phyloP scores from a whole-genome alignment of 306 rosid species.

The Sphenostylis stenocarpa region DNA sequence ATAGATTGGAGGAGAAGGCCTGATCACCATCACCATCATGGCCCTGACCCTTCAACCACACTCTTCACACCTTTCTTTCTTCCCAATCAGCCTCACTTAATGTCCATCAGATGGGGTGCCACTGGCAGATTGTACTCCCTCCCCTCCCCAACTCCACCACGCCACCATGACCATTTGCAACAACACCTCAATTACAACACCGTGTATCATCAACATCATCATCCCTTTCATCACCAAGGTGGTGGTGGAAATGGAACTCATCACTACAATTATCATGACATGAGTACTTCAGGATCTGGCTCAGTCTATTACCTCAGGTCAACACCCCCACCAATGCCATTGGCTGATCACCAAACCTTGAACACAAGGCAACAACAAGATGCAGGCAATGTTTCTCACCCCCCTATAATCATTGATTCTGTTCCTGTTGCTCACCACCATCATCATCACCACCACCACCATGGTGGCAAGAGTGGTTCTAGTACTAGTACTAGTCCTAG shows the following conservation, averaged over 20 bases:
- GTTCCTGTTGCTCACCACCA: slow-evolving; percentile 42
- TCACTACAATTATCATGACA: slow-evolving; percentile 23
- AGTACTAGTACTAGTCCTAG: not conserved
- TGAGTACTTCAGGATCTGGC: slow-evolving; percentile 36
- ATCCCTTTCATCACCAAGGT: slow-evolving; percentile 17
- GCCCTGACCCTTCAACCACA: slow-evolving; percentile 16
- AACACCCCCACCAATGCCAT: slow-evolving; percentile 21
- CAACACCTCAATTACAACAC: slow-evolving; percentile 34
- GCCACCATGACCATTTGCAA: slow-evolving; percentile 36
- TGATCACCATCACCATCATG: slow-evolving; percentile 21
- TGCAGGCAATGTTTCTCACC: not conserved
- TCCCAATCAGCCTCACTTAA: slow-evolving; percentile 42
- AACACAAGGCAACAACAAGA: slow-evolving; percentile 34
- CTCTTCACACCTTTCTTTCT: slow-evolving; percentile 43
- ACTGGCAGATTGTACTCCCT: slow-evolving; percentile 48
- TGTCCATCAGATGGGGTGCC: slow-evolving; percentile 44
- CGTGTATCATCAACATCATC: slow-evolving; percentile 27
- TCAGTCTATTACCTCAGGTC: slow-evolving; percentile 42
- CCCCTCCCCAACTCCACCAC: slow-evolving; percentile 25
- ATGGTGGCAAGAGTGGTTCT: slow-evolving; percentile 8
- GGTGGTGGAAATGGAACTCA: slow-evolving; percentile 13
- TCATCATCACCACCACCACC: not conserved
- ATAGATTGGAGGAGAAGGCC: slow-evolving; percentile 75
- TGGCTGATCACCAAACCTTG: slow-evolving; percentile 23
- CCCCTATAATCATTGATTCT: slow-evolving; percentile 55